These are phyloP conservation scores for Kodamaea sp. DNA, from an alignment of 1,139 yeast species.

Conservation along the genomic window DNA sequence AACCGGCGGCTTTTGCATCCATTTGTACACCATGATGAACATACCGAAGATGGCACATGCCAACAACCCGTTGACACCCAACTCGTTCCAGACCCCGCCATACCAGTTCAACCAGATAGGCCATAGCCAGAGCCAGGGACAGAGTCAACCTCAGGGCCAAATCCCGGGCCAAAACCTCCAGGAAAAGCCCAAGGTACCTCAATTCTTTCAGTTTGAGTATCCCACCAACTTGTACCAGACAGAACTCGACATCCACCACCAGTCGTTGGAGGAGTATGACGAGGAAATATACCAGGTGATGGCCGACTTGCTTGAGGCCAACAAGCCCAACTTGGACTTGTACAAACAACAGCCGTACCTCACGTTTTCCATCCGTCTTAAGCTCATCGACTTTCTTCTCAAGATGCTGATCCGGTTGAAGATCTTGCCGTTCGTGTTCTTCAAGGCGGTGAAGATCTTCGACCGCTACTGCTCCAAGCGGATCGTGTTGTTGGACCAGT, in stretches of 20 bases:
- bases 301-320: slow-evolving; percentile 28
- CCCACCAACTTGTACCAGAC: slow-evolving; percentile 50
- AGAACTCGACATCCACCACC: slow-evolving; percentile 51
- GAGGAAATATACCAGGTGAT: slow-evolving; percentile 49
- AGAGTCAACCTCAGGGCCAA: slow-evolving; percentile 1
- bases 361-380: slow-evolving; percentile 48
- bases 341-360: slow-evolving; percentile 67
- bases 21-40: slow-evolving; percentile 10
- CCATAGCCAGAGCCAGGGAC: slow-evolving; percentile 1
- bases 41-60: slow-evolving; percentile 13
- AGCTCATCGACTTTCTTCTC: slow-evolving; percentile 57
- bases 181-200: slow-evolving; percentile 7
- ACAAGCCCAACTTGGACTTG: slow-evolving; percentile 53
- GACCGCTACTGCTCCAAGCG: slow-evolving; percentile 69
- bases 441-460: slow-evolving; percentile 57
- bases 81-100: slow-evolving; percentile 11
- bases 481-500: slow-evolving; percentile 60
- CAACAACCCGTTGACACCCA: slow-evolving; percentile 12
- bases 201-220: slow-evolving; percentile 42
- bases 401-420: slow-evolving; percentile 61
- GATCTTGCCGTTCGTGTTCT: slow-evolving; percentile 60
- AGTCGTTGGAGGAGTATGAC: slow-evolving; percentile 51
- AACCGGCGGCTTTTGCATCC: background rate
- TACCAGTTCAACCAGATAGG: slow-evolving; percentile 6
- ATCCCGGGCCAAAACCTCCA: too few relatives aligned